phyloP scores from a whole-genome alignment of 495 filamentous ascomycete genomes.

The Hypoxylon lienhwacheense region DNA sequence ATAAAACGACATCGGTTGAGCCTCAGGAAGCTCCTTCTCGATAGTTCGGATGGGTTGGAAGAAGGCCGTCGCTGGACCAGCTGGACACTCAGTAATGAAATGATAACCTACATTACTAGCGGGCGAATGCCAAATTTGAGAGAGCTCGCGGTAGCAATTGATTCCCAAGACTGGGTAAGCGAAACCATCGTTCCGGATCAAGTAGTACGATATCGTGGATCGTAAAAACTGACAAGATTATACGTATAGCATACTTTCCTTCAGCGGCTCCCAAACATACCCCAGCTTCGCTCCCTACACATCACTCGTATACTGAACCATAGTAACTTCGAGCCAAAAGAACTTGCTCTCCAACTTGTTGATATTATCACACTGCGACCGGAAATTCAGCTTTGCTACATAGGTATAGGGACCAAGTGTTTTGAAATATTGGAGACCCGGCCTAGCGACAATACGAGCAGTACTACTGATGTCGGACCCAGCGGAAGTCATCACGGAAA shows the following conservation, averaged over 20 bases:
- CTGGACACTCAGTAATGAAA: conserved; percentile 78
- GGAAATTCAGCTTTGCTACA: conserved; percentile 80
- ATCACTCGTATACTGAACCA: conserved; percentile 72
- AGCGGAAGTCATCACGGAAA: conserved; percentile 43
- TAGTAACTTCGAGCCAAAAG: conserved; percentile 60
- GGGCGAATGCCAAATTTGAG: conserved; percentile 76
- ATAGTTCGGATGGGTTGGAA: conserved; percentile 63
- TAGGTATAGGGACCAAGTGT: conserved; percentile 80
- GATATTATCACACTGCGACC: conserved; percentile 86
- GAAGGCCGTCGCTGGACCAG: conserved; percentile 59
- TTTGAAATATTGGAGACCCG: conserved; percentile 82
- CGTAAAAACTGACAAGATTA: conserved; percentile 32
- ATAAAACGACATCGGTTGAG: conserved; percentile 72
- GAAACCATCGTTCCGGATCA: background rate
- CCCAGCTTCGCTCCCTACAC: conserved; percentile 76
- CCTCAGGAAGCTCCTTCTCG: conserved; percentile 75
- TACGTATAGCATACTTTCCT: conserved; percentile 78
- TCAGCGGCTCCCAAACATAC: conserved; percentile 73
- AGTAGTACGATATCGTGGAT: background rate
- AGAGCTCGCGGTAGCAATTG: conserved; percentile 76
- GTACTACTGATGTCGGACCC: conserved; percentile 39
- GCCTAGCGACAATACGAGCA: conserved; percentile 49
- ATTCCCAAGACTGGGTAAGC: conserved; percentile 86
- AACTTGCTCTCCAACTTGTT: conserved; percentile 80
- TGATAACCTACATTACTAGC: conserved; percentile 77